Conservation (phyloP, 108 stramenopile species). For the Epithemia pelagica region DNA sequence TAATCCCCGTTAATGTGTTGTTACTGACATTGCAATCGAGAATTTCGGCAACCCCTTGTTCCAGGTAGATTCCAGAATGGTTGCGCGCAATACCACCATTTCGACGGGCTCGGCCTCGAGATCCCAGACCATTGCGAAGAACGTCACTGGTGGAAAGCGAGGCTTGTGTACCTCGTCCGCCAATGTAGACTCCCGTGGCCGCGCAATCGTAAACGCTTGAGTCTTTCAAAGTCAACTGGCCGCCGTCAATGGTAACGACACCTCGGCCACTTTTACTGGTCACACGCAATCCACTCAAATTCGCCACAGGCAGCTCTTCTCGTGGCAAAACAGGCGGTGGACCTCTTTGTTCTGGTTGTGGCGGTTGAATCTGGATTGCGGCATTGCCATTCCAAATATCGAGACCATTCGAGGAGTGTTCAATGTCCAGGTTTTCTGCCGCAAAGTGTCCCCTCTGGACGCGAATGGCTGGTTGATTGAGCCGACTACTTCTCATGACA, state of each 20-base stretch:
- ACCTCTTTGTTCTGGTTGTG: slow-evolving; percentile 17
- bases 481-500: slow-evolving; percentile 35
- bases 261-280: slow-evolving; percentile 61
- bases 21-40: slow-evolving; percentile 62
- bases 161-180: slow-evolving; percentile 51
- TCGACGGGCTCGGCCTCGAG: slow-evolving; percentile 27
- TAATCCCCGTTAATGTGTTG: slow-evolving; percentile 72
- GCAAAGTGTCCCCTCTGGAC: slow-evolving; percentile 48
- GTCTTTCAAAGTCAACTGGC: slow-evolving; percentile 29
- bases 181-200: slow-evolving; percentile 77
- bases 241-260: slow-evolving; percentile 74
- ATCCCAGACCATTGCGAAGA: slow-evolving; percentile 64
- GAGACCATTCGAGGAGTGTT: slow-evolving; percentile 25
- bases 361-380: slow-evolving; percentile 69
- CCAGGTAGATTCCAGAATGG: slow-evolving; percentile 75
- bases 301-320: slow-evolving; percentile 31
- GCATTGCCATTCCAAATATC: slow-evolving; percentile 88
- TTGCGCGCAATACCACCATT: slow-evolving; percentile 52
- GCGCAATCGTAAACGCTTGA: slow-evolving; percentile 72
- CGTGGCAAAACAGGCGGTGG: slow-evolving; percentile 15
- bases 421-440: slow-evolving; percentile 41
- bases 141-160: slow-evolving; percentile 51
- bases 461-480: slow-evolving; percentile 59
- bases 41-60: slow-evolving; percentile 67
- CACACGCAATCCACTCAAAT: slow-evolving; percentile 46